Percentiles rank a stretch among this genome's conserved stretches.
Evolutionary conservation across 2,329 filamentous ascomycete species (phyloP).

Genomic region (Fusarium sulawesiense): DNA sequence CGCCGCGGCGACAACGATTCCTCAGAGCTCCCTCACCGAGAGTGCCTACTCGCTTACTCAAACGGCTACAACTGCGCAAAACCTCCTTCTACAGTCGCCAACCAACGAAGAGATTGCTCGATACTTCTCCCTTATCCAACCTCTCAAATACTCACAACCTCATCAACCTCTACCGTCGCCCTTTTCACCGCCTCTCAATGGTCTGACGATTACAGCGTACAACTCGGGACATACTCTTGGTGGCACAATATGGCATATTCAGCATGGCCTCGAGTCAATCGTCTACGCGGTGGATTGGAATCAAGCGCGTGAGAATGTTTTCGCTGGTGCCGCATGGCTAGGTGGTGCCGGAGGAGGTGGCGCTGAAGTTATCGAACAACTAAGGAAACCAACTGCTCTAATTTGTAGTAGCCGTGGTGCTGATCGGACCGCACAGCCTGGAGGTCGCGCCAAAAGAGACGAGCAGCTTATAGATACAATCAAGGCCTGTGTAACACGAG

Average conservation of each 20-base stretch:
- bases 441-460: conserved; percentile 83
- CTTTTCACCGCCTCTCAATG: conserved; percentile 88
- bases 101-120: conserved; percentile 88
- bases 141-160: conserved; percentile 96
- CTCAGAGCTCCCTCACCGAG: conserved; percentile 77
- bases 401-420: conserved; percentile 90
- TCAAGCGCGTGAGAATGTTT: conserved; percentile 94
- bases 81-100: conserved; percentile 75
- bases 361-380: conserved; percentile 90
- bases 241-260: conserved; percentile 98
- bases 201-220: conserved; percentile 94
- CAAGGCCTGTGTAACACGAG: conserved; percentile 78
- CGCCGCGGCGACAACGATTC: conserved; percentile 85
- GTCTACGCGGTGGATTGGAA: conserved; percentile 99
- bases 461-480: conserved; percentile 87
- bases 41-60: conserved; percentile 65
- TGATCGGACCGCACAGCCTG: conserved; percentile 74
- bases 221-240: conserved; percentile 95
- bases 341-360: conserved; percentile 83
- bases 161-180: conserved; percentile 89
- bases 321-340: conserved; percentile 93
- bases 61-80: conserved; percentile 60
- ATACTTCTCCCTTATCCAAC: conserved; percentile 91
- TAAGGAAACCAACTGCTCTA: conserved; percentile 92
- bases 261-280: conserved; percentile 95